These are phyloP conservation scores for Amauroascus verrucosus DNA, from an alignment of 2,329 filamentous ascomycete genomes.

Conservation along the genomic window DNA sequence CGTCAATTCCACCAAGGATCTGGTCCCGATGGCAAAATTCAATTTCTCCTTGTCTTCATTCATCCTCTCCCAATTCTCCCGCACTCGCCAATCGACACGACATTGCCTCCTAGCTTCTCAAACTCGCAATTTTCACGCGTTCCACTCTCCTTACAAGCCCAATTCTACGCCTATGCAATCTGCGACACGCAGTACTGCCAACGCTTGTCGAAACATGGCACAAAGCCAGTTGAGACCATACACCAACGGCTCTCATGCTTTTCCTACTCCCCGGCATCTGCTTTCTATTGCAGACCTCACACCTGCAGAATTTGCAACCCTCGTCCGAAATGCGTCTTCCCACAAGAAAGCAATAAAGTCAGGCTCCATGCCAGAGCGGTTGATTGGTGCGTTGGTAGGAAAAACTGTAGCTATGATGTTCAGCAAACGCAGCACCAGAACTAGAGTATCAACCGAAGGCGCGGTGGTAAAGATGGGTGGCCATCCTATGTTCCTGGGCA, in stretches of 20 bases:
- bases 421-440: conserved; percentile 88
- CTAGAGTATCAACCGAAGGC: conserved; percentile 84
- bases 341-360: conserved; percentile 72
- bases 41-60: background rate
- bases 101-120: background rate
- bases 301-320: conserved; percentile 63
- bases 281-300: conserved; percentile 84
- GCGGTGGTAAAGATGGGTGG: conserved; percentile 82
- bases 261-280: conserved; percentile 66
- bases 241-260: conserved; percentile 23
- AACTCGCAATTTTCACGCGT: background rate
- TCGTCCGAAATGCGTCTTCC: conserved; percentile 70
- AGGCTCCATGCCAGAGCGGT: conserved; percentile 47
- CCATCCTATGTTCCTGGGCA: conserved; percentile 91
- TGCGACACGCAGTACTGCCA: conserved; percentile 12
- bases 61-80: conserved; percentile 1
- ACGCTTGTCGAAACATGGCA: conserved; percentile 16
- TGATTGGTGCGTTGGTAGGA: conserved; percentile 56
- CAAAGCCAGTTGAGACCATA: conserved; percentile 26
- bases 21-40: conserved; percentile 6
- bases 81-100: background rate
- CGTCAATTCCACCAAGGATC: conserved; percentile 1
- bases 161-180: conserved; percentile 10
- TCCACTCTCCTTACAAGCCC: background rate
- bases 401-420: conserved; percentile 93